These are phyloP conservation scores for Trichoderma sp. DNA, from an alignment of 2,329 filamentous ascomycete species.

Conservation along the genomic window DNA sequence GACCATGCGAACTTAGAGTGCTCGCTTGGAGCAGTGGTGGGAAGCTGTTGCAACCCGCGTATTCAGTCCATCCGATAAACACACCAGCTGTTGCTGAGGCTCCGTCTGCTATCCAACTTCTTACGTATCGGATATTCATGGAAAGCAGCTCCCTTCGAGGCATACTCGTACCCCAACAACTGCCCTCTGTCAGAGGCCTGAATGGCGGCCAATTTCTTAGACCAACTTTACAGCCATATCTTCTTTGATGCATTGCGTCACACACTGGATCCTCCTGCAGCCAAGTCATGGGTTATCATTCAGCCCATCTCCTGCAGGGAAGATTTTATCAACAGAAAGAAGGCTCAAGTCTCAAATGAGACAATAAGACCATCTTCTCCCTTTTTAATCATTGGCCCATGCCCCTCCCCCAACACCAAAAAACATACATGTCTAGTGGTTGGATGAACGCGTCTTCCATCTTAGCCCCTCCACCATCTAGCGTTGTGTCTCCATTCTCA, in stretches of 20 bases:
- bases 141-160: not conserved
- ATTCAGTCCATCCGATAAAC: not conserved
- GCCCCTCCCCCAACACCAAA: not conserved
- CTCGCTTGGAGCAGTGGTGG: not conserved
- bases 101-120: not conserved
- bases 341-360: not conserved
- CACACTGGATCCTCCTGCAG: not conserved
- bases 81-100: not conserved
- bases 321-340: not conserved
- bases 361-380: slow-evolving; percentile 3
- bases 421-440: not conserved
- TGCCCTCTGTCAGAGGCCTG: not conserved
- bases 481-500: not conserved
- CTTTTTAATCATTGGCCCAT: not conserved
- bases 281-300: not conserved
- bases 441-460: not conserved
- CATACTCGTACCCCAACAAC: not conserved
- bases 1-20: not conserved
- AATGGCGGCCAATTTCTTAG: not conserved
- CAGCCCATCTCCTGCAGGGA: not conserved
- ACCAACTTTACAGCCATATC: not conserved
- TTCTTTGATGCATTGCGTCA: not conserved
- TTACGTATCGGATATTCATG: not conserved
- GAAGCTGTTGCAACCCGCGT: not conserved
- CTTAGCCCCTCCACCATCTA: not conserved